Evolutionary conservation across 805 yeast genomes (phyloP).

Genomic region (Metschnikowia lochheadii): DNA sequence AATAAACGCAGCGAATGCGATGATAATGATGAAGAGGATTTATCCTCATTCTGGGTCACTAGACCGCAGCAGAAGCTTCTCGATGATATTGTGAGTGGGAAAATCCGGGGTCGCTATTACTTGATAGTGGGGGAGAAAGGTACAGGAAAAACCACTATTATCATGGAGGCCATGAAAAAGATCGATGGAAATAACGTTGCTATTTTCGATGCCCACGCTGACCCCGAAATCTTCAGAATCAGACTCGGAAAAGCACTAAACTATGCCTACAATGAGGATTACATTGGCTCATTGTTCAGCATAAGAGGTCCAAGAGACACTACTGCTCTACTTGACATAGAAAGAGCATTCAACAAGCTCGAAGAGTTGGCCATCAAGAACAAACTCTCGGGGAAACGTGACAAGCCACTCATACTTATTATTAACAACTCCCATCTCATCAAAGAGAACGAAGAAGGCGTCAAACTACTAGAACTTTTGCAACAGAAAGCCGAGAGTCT

Average conservation of each 20-base stretch:
- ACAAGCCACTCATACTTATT: constrained; percentile 60
- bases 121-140: constrained; percentile 81
- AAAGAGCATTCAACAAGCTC: constrained; percentile 71
- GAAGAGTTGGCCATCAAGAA: constrained; percentile 65
- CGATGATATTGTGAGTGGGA: constrained; percentile 64
- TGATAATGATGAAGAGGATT: constrained; percentile 21
- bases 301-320: constrained; percentile 84
- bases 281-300: constrained; percentile 75
- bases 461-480: constrained; percentile 62
- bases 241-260: constrained; percentile 72
- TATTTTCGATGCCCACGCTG: constrained; percentile 77
- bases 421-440: constrained; percentile 75
- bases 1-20: constrained; percentile 21
- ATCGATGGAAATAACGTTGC: constrained; percentile 62
- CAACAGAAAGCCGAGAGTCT: constrained; percentile 82
- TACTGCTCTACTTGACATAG: constrained; percentile 76
- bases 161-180: constrained; percentile 65
- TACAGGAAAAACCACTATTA: constrained; percentile 76
- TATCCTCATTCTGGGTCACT: constrained; percentile 52
- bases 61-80: constrained; percentile 63
- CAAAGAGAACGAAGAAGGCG: constrained; percentile 71
- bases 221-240: constrained; percentile 75
- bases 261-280: constrained; percentile 73
- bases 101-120: constrained; percentile 63
- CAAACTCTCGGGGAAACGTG: constrained; percentile 30